Conservation (phyloP, 1,284 basidiomycete genomes). For the Stygiomarasmius scandens region DNA sequence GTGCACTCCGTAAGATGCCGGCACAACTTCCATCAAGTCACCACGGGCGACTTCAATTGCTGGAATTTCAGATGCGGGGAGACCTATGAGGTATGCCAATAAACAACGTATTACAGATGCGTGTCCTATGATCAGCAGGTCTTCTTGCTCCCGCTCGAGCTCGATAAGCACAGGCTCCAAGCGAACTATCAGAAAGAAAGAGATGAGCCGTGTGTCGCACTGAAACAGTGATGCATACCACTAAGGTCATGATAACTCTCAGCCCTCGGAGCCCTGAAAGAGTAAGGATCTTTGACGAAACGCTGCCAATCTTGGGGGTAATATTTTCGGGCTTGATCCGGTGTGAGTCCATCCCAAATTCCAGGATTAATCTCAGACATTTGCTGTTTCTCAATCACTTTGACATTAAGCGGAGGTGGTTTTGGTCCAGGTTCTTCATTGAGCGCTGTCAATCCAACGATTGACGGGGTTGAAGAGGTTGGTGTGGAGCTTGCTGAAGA, state of each 20-base stretch:
- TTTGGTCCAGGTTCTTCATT: conserved; percentile 11
- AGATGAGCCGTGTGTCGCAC: neutral
- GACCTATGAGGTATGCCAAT: conserved; percentile 87
- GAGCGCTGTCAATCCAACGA: conserved; percentile 11
- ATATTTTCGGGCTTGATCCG: conserved; percentile 86
- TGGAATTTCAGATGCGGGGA: conserved; percentile 96
- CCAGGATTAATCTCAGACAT: conserved; percentile 99
- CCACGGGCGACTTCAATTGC: conserved; percentile 94
- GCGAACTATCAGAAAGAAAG: conserved; percentile 49
- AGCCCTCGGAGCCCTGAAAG: conserved; percentile 88
- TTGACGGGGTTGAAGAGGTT: conserved; percentile 12
- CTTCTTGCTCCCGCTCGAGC: conserved; percentile 79
- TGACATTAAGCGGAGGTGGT: conserved; percentile 51
- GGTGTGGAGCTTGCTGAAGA: conserved; percentile 16
- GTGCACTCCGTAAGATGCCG: conserved; percentile 88
- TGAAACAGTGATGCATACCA: conserved; percentile 57
- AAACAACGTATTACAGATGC: conserved; percentile 98
- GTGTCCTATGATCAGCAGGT: conserved; percentile 80
- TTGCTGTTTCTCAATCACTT: conserved; percentile 92
- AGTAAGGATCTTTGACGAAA: conserved; percentile 91
- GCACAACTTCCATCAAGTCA: conserved; percentile 87
- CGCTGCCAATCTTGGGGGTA: conserved; percentile 95
- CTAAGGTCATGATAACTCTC: conserved; percentile 93
- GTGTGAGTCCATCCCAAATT: conserved; percentile 93
- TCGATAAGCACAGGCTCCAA: conserved; percentile 86